Base-by-base conservation (phyloP, 352 stramenopile genomes). In the Pythium dissimile region DNA sequence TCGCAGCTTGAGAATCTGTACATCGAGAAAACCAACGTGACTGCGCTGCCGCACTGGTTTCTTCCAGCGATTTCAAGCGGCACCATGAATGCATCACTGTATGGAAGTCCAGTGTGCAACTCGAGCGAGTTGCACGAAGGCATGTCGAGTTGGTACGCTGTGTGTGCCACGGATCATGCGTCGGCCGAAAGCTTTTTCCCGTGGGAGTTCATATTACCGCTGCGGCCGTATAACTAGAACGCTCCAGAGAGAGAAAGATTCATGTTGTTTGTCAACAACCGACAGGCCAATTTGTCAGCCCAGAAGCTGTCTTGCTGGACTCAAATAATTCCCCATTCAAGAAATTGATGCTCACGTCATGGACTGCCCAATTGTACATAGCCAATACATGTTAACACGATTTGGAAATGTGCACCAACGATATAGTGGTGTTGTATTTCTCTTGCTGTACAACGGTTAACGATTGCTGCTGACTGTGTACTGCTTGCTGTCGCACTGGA, bases 41-140 rank as follows among this genome's bases (percentile, higher is more conserved):
- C 35, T 28, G 27, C 28, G 28, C 8, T 53, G 3, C 50, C 50
- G 6, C n/a, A 18, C 1, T 37, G 18, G 30, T 20, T 53, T 53
- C 27, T 18, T 15, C 20, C 8, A 4, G 1, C 49, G 38, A 26
- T 49, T 24, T 12, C 20, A 38, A 5, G 2, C 20, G 7, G 23
- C 5, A 28, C 16, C 13, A 5, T 24, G 4, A 21, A 37, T 12
- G 48, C 20, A 1, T 8, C 23, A 0, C 30, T 58, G 11, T 47
- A 42, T 20, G 50, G 50, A 23, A 58, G 50, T 20, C 37, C 38
- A 9, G 37, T 49, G 1, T 58, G 50, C 38, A 30, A 53, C 31
- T 41, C 50, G 8, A 27, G 23, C 1, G 8, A n/a, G 2, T 38
- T 58, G 9, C 18, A 30, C 7, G 9, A 16, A 12, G 27, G 18